Evolutionary conservation across 768 basidiomycete genomes (phyloP), one percentile per base, ranked within the genome.

Genomic region (Russula foetens): DNA sequence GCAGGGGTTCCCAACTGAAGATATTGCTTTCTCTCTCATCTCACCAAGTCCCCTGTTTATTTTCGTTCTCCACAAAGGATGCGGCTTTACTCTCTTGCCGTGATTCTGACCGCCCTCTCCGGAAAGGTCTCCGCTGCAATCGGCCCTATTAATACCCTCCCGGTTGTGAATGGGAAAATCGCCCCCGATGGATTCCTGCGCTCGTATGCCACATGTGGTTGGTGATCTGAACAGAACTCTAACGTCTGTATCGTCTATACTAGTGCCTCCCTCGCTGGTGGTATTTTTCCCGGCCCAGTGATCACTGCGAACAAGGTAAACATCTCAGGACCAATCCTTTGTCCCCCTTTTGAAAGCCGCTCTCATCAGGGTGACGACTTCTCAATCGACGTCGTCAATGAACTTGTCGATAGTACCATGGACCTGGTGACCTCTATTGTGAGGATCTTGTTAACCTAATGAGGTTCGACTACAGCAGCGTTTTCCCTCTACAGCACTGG

Each of bases 391-490:
- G 79, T 83, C 28, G 59, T 72, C 8, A 75, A 84, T 58, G 15
- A 60, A 14, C 69, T 83, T 38, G 71, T 63, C 1, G 77, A 83
- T 26, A 66, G 63, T 0, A 70, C 77, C 0, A 79, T 84, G 81
- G 62, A 76, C 41, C 74, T 72, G 45, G 71, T 69, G 4, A 84
- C 83, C 6, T 79, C 76, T 44, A 76, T 84, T 26, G 81, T 82
- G 15, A 44, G 19, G 1, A 21, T 39, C 31, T 45, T 12, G 19
- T 35, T 23, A 23, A 29, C 39, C 6, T 64, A 2, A 7, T 39
- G 15, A n/a, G 39, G n/a, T n/a, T 9, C 2, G 4, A 4, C 4
- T 35, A 14, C 0, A 2, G 5, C 12, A 23, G 7, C 3, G 23
- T 24, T 6, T 23, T 39, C 2, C 15, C 15, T 35, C 6, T 54